These are phyloP conservation scores for Marasmius fiardii DNA, from an alignment of 1,284 basidiomycete species.

Conservation along the genomic window DNA sequence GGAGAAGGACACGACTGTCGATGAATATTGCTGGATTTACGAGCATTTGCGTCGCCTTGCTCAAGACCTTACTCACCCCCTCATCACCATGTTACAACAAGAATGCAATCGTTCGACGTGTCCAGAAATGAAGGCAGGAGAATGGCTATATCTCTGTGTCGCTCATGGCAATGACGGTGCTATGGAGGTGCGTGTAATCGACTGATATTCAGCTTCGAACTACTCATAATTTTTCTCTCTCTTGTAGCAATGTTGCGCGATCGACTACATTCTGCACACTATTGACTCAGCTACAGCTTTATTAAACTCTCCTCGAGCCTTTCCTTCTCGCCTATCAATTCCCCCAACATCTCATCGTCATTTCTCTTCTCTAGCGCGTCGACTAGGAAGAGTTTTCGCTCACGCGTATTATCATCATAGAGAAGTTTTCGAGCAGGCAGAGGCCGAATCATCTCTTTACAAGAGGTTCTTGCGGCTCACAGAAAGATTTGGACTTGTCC, in stretches of 20 bases:
- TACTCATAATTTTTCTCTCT: constrained; percentile 4
- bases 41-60: constrained; percentile 92
- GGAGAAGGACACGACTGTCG: constrained; percentile 56
- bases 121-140: constrained; percentile 95
- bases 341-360: constrained; percentile 81
- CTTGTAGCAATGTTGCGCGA: constrained; percentile 86
- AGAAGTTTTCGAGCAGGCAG: constrained; percentile 86
- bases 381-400: constrained; percentile 92
- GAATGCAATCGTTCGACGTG: constrained; percentile 84
- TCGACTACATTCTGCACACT: constrained; percentile 96
- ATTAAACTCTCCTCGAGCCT: constrained; percentile 88
- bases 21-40: constrained; percentile 90
- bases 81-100: constrained; percentile 83
- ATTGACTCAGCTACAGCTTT: constrained; percentile 91
- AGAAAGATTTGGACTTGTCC: constrained; percentile 79
- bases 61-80: constrained; percentile 87
- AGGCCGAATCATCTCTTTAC: constrained; percentile 89
- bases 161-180: constrained; percentile 81
- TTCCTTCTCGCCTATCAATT: constrained; percentile 85
- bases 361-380: constrained; percentile 83
- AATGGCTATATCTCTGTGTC: constrained; percentile 96
- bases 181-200: constrained; percentile 56
- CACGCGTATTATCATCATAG: constrained; percentile 95
- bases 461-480: constrained; percentile 87
- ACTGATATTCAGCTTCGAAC: constrained; percentile 11